Evolutionary conservation across 257 asterid species (phyloP).

Genomic region (Plectranthus barbatus): DNA sequence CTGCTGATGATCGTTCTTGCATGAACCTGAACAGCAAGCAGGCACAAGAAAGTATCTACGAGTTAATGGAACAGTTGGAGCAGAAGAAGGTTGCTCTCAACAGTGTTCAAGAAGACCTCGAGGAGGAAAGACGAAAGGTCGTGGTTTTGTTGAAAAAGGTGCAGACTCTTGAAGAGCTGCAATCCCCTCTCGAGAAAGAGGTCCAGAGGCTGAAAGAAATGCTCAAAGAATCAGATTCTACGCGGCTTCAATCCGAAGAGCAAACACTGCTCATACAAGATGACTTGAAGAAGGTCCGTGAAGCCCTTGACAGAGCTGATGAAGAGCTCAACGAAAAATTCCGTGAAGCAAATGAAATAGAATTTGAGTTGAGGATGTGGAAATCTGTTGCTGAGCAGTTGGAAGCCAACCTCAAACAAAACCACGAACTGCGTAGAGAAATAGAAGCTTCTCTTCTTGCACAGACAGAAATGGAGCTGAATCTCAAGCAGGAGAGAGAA

Average conservation of each 20-base stretch:
- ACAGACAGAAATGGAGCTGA: constrained; percentile 51
- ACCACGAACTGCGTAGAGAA: constrained; percentile 51
- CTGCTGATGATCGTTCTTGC: constrained; percentile 24
- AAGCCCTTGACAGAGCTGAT: constrained; percentile 55
- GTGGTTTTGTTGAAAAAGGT: constrained; percentile 33
- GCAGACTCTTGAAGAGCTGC: constrained; percentile 32
- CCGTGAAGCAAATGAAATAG: constrained; percentile 57
- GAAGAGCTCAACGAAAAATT: constrained; percentile 56
- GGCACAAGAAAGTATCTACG: constrained; percentile 20
- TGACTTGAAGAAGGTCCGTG: constrained; percentile 40
- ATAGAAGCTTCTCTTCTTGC: constrained; percentile 84
- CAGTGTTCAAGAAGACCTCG: constrained; percentile 44
- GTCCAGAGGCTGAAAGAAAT: constrained; percentile 33
- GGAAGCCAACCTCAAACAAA: constrained; percentile 47
- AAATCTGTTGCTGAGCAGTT: constrained; percentile 60
- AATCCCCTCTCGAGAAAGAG: constrained; percentile 46
- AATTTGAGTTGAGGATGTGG: constrained; percentile 74
- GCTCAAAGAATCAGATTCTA: constrained; percentile 41
- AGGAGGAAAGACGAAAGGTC: constrained; percentile 49
- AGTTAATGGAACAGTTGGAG: constrained; percentile 44
- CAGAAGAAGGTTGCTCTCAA: constrained; percentile 37
- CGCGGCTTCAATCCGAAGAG: constrained; percentile 36
- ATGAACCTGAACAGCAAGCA: constrained; percentile 25
- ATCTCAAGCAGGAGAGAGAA: constrained; percentile 59
- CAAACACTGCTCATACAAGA: constrained; percentile 39